phyloP scores from a whole-genome alignment of 148 eudicot species.

The Persicaria maculosa region DNA sequence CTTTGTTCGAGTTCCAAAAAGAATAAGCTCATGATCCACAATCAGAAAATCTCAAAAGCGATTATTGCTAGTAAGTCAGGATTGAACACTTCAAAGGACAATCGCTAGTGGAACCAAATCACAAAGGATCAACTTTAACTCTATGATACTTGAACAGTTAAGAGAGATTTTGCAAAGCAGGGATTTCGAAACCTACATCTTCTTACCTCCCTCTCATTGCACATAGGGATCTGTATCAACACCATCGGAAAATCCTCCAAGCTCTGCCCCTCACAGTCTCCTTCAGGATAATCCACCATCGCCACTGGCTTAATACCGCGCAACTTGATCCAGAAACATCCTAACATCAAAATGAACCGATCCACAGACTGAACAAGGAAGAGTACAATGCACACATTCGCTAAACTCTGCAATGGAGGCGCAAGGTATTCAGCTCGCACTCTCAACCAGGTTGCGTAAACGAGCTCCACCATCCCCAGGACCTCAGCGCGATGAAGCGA shows the following conservation, averaged over 20 bases:
- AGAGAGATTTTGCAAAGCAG: conserved; percentile 11
- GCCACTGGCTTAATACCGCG: conserved; percentile 62
- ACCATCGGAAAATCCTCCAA: conserved; percentile 73
- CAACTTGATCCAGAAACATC: conserved; percentile 70
- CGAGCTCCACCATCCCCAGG: conserved; percentile 47
- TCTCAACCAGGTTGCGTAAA: conserved; percentile 59
- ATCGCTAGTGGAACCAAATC: background rate
- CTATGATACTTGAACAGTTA: background rate
- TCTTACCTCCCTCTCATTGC: conserved; percentile 98
- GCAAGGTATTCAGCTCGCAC: conserved; percentile 63
- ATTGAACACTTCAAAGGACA: background rate
- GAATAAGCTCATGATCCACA: background rate
- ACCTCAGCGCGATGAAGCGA: conserved; percentile 40
- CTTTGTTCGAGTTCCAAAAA: background rate
- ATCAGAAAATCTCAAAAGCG: background rate
- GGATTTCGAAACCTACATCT: conserved; percentile 65
- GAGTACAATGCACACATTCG: conserved; percentile 62
- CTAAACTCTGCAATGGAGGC: conserved; percentile 62
- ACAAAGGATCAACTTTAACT: background rate
- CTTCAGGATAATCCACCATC: conserved; percentile 28
- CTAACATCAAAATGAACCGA: conserved; percentile 60
- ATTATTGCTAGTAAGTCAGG: background rate
- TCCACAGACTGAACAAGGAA: conserved; percentile 81
- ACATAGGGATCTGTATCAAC: conserved; percentile 88
- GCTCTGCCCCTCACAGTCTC: conserved; percentile 20